Base-by-base conservation (phyloP, 768 basidiomycete species). In the Rhizopogon vinicolor region DNA sequence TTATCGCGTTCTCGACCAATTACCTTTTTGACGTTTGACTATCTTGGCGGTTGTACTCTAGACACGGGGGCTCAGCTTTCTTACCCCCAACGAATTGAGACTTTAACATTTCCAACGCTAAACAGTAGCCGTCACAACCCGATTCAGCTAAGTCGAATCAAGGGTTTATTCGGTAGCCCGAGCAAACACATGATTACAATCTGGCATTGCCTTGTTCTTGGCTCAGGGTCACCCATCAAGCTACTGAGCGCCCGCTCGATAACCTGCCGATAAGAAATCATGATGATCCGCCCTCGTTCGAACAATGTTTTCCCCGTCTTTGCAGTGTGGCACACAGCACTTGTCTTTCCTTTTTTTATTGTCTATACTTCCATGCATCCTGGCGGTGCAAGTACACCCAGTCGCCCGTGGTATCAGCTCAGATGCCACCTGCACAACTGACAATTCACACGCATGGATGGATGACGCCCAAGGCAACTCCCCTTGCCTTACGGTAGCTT, bases 401-500 rank as follows among this genome's bases (percentile, higher is more conserved):
- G 44, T 58, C 16, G 13, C 56, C 8, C 61, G 65, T 3, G 3
- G 5, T 16, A 39, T 59, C 12, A 10, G 29, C 12, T 56, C 68
- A 0, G 41, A 49, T 52, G 68, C 60, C 16, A 53, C 46, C 0
- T 69, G 68, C 49, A 49, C 40, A n/a, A 0, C 51, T 10, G 25
- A 25, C 25, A 25, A 25, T 1, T 52, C 45, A 2, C 63, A 67
- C 55, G 35, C 40, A 12, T 69, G 68, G 68, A 69, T 69, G 68
- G 29, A 67, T 41, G 62, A 59, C 16, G 45, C 41, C 1, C 58
- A 64, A 19, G 37, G 42, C 33, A 1, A 41, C 13, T 49, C 22
- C 25, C 60, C 69, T 3, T 71, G 69, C 55, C 53, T 69, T 29
- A 41, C 49, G 5, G 69, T 65, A 7, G 67, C 68, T 2, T 71